Percentiles rank a stretch among this genome's conserved stretches.
These are phyloP conservation scores for Trichosporon sp. DNA, from an alignment of 1,284 basidiomycete species.

Conservation along the genomic window DNA sequence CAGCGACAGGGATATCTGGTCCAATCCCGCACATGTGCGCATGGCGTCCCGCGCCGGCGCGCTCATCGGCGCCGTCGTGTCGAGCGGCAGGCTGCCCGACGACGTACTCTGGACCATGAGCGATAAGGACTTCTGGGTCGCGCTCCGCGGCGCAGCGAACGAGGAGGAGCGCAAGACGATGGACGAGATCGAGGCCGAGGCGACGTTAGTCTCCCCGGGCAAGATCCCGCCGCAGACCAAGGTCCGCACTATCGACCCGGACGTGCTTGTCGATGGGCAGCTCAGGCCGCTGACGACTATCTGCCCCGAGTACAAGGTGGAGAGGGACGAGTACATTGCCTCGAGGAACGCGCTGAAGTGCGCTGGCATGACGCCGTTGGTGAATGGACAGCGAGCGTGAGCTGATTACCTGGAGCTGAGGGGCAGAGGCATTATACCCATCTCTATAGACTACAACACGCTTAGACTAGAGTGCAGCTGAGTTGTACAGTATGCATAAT, in stretches of 20 bases:
- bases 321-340: constrained; percentile 12
- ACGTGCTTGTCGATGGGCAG: constrained; percentile 3
- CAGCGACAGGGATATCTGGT: constrained; percentile 11
- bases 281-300: not conserved
- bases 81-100: constrained; percentile 4
- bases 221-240: constrained; percentile 1
- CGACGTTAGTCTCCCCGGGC: not conserved
- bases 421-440: too few species aligned
- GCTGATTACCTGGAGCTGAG: too few species aligned
- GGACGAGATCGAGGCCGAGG: constrained; percentile 7
- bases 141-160: not conserved
- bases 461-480: too few species aligned
- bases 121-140: constrained; percentile 14
- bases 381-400: too few species aligned
- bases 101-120: constrained; percentile 12
- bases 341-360: not conserved
- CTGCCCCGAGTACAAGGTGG: constrained; percentile 5
- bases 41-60: constrained; percentile 9
- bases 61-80: constrained; percentile 10
- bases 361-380: not conserved
- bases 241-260: constrained; percentile 17
- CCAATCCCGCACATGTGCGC: constrained; percentile 10
- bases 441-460: too few species aligned
- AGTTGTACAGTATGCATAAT: too few species aligned
- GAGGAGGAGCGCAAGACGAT: not conserved